Evolutionary conservation across 2,329 filamentous ascomycete species (phyloP), one percentile per base, ranked within the genome.

Genomic region (Huntiella omanensis): DNA sequence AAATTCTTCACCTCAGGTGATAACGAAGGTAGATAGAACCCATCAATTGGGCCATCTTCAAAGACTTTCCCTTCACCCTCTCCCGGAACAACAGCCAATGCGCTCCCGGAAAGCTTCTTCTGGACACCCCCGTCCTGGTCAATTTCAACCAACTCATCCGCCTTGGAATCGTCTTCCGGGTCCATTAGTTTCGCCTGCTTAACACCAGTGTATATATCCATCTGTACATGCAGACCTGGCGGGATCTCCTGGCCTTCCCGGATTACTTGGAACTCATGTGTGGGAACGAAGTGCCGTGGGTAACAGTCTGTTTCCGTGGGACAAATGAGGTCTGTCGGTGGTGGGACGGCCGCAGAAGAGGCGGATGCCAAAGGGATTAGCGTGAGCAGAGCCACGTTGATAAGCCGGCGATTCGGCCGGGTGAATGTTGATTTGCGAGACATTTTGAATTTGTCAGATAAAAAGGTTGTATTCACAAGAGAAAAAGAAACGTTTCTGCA

Each of bases 161-260:
- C 55, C n/a, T 68, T 69, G 33, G 68, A 64, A 0, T 73, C 59
- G 12, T 76, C 65, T 57, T 81, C 73, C 51, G 81, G 64, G 13
- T 76, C 65, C 57, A 81, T 73, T 51, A 81, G 64, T 55, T 79
- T 77, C 52, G 77, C 78, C 56, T 80, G 75, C 53, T 74, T 77
- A 52, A 66, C 54, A 16, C 78, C 77, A 0, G 75, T 77, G 53
- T 67, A 66, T 40, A 83, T 66, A 55, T 83, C 73, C 46, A 83
- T 60, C 35, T 77, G 71, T 44, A 82, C 68, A 56, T 83, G 78
- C 4, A 83, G 66, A 4, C 78, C 78, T 0, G 66, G 60, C 1
- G 78, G 77, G 3, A 83, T 56, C 34, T 79, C 70, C 57, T 83
- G 78, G 53, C 79, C 78, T 33, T 73, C 67, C 50, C 67, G 73